Conservation (phyloP, 345 rosid genomes). For the Gossypium raimondii region DNA sequence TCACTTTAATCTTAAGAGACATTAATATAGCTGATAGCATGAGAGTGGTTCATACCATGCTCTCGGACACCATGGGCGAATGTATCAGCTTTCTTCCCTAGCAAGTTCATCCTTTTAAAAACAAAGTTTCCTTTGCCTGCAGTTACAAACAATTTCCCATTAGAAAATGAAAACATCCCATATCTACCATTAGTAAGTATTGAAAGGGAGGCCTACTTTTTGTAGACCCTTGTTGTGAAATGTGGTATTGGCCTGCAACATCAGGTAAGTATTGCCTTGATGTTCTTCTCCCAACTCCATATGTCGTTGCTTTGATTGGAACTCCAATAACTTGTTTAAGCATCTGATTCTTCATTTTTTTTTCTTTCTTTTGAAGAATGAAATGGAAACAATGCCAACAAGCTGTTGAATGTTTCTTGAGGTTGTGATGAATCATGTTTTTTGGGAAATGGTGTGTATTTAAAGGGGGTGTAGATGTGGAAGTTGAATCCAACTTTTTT, state of each 20-base stretch:
- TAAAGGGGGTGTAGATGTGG: background rate
- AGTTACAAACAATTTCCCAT: constrained; percentile 1
- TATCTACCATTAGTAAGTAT: constrained; percentile 18
- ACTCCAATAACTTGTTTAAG: constrained; percentile 25
- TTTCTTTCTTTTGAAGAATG: background rate
- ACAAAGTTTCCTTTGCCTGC: constrained; percentile 38
- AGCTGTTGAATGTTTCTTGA: background rate
- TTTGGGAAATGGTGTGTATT: constrained; percentile 3
- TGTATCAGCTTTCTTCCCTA: constrained; percentile 43
- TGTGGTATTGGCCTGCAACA: constrained; percentile 23
- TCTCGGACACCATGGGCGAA: constrained; percentile 49
- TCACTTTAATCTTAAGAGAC: background rate
- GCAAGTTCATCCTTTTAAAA: constrained; percentile 39
- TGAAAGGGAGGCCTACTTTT: background rate
- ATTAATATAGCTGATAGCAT: too few species aligned
- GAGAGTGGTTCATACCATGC: constrained; percentile 34
- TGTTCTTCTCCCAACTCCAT: constrained; percentile 24
- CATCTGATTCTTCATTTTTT: constrained; percentile 25
- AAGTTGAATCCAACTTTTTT: constrained; percentile 23
- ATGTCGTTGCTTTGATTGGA: constrained; percentile 22
- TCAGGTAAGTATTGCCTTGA: constrained; percentile 30
- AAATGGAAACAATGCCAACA: background rate
- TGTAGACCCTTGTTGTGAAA: constrained; percentile 28
- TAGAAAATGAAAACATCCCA: constrained; percentile 2
- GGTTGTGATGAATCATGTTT: background rate